These are phyloP conservation scores for Pichia phayaonensis DNA, from an alignment of 805 yeast genomes.

Conservation along the genomic window DNA sequence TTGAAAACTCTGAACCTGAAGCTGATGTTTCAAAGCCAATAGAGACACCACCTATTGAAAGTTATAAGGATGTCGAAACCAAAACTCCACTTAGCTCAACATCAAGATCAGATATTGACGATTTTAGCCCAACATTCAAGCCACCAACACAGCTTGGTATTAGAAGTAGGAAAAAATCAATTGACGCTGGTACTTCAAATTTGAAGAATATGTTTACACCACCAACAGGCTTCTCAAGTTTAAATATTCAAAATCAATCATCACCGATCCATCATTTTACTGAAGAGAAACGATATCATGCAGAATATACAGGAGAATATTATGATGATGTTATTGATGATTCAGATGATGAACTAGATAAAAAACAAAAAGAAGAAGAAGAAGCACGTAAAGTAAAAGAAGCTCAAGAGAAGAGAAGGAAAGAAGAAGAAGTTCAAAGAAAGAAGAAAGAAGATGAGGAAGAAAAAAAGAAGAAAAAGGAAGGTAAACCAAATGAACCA, in stretches of 20 bases:
- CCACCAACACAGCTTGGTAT: conserved; percentile 3
- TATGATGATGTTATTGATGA: conserved; percentile 27
- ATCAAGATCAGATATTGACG: neutral
- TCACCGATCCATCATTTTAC: conserved; percentile 22
- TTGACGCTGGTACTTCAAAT: conserved; percentile 3
- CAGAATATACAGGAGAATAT: conserved; percentile 25
- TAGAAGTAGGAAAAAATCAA: neutral
- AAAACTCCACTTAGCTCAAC: neutral
- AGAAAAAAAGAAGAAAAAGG: conserved; percentile 13
- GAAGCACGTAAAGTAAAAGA: conserved; percentile 20
- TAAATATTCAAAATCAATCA: neutral
- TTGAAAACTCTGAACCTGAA: neutral
- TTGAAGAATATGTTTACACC: conserved; percentile 25
- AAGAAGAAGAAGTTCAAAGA: conserved; percentile 29
- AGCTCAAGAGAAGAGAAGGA: conserved; percentile 40
- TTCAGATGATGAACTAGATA: conserved; percentile 36
- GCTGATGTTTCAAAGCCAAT: neutral
- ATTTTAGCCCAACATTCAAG: neutral
- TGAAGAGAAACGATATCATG: conserved; percentile 23
- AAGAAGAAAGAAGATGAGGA: conserved; percentile 31
- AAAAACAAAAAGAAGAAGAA: conserved; percentile 24
- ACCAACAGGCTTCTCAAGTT: conserved; percentile 9
- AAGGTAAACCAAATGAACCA: conserved; percentile 16
- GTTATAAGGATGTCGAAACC: neutral
- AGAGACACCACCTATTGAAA: neutral